A percentile compares a stretch with the other conserved stretches of the same genome.
Conservation (phyloP, 257 asterid species). For the Petunia secreta region DNA sequence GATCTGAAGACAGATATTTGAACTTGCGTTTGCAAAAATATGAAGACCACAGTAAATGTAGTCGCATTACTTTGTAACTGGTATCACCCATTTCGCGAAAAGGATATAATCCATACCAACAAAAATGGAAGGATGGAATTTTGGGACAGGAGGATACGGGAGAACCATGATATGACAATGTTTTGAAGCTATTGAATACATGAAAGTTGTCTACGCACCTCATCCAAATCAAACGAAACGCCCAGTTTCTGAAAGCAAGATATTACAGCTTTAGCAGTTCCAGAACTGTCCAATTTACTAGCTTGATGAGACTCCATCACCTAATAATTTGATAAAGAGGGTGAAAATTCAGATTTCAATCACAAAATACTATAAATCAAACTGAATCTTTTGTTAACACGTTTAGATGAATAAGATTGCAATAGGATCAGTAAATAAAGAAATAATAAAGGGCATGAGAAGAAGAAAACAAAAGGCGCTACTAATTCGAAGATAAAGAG, state of each 20-base stretch:
- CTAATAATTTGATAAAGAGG: conserved; percentile 37
- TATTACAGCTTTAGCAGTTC: conserved; percentile 95
- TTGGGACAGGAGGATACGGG: not conserved
- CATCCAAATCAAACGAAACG: conserved; percentile 65
- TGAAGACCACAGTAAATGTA: not conserved
- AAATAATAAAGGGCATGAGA: not conserved
- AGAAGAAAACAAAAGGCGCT: conserved; percentile 8
- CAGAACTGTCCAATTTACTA: conserved; percentile 86
- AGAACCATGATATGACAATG: not conserved
- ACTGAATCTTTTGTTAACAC: not conserved
- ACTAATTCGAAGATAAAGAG: not conserved
- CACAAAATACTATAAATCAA: conserved; percentile 18
- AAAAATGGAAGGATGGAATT: conserved; percentile 1
- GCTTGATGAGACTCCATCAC: conserved; percentile 99
- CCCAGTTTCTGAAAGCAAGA: conserved; percentile 93
- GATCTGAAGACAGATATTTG: not conserved
- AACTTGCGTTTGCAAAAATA: not conserved
- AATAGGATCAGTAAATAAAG: not conserved
- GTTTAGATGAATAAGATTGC: not conserved
- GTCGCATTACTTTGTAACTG: not conserved
- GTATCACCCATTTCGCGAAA: not conserved
- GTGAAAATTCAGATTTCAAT: not conserved
- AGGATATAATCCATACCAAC: not conserved
- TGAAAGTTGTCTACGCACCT: conserved; percentile 44
- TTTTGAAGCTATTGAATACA: not conserved